These are phyloP conservation scores for Lentinula novae-zelandiae DNA, from an alignment of 1,284 basidiomycete species.

Conservation along the genomic window DNA sequence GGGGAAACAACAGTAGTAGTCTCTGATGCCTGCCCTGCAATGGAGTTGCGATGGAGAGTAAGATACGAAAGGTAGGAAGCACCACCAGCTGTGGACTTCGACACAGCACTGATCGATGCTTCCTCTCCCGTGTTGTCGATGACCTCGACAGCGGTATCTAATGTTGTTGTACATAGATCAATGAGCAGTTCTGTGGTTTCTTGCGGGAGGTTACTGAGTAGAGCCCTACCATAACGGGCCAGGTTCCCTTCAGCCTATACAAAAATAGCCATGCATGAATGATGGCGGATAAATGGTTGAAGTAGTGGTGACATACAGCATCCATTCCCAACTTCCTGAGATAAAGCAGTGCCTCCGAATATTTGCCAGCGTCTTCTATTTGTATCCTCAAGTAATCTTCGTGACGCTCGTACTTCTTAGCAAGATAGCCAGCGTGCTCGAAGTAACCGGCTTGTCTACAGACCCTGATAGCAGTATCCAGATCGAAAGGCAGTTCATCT, in stretches of 20 bases:
- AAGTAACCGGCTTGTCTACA: slow-evolving; percentile 97
- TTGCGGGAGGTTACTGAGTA: slow-evolving; percentile 79
- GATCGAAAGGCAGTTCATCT: slow-evolving; percentile 88
- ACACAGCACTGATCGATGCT: slow-evolving; percentile 19
- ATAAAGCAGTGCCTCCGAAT: slow-evolving; percentile 79
- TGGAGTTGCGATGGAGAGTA: slow-evolving; percentile 57
- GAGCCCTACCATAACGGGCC: slow-evolving; percentile 78
- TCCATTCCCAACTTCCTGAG: slow-evolving; percentile 74
- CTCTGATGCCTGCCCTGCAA: slow-evolving; percentile 37
- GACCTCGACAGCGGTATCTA: slow-evolving; percentile 38
- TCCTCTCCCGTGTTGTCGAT: slow-evolving; percentile 27
- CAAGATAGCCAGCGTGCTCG: slow-evolving; percentile 92
- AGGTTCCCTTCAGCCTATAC: slow-evolving; percentile 77
- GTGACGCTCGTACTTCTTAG: slow-evolving; percentile 86
- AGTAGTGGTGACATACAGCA: slow-evolving; percentile 49
- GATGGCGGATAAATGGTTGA: slow-evolving; percentile 3
- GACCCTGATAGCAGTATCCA: slow-evolving; percentile 95
- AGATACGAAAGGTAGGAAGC: slow-evolving; percentile 79
- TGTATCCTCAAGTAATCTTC: slow-evolving; percentile 94
- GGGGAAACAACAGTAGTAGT: slow-evolving; percentile 40
- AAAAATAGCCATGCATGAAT: slow-evolving; percentile 1
- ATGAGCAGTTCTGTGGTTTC: slow-evolving; percentile 90
- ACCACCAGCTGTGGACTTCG: slow-evolving; percentile 29
- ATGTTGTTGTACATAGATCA: slow-evolving; percentile 83
- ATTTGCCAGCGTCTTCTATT: slow-evolving; percentile 89